Percentiles rank a stretch among this genome's conserved stretches.
Evolutionary conservation across 306 rosid species (phyloP).

Genomic region (Cucurbita moschata): DNA sequence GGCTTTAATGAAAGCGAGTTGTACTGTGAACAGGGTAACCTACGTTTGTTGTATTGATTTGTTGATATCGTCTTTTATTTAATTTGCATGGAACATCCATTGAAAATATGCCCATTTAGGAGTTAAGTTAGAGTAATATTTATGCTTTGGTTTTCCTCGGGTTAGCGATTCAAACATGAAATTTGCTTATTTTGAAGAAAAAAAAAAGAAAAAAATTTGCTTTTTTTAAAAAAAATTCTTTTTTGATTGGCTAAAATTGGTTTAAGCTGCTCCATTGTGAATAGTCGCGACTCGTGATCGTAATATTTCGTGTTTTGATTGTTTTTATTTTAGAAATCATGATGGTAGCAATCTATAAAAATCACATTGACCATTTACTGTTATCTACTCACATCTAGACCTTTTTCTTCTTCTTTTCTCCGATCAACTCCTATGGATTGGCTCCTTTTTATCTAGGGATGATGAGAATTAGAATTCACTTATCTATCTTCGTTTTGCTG

Average conservation of each 20-base stretch:
- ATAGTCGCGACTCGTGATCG: background rate
- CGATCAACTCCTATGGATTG: background rate
- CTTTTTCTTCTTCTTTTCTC: background rate
- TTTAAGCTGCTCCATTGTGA: background rate
- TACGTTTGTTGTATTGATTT: background rate
- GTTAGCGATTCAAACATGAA: background rate
- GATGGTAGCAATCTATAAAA: background rate
- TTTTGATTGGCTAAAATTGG: background rate
- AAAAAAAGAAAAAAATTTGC: background rate
- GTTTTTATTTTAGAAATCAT: background rate
- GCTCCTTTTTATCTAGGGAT: background rate
- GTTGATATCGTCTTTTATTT: background rate
- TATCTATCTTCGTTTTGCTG: slow-evolving; percentile 9
- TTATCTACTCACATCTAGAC: background rate
- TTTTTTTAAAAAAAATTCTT: no score
- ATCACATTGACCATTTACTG: background rate
- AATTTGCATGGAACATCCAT: slow-evolving; percentile 2
- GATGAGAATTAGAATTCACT: background rate
- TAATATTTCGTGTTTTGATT: background rate
- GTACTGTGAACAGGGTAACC: slow-evolving; percentile 69
- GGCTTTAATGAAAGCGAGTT: slow-evolving; percentile 71
- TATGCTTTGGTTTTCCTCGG: background rate
- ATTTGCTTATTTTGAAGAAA: no score
- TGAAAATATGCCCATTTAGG: background rate
- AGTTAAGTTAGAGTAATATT: background rate